Conservation (phyloP, 1,139 yeast genomes). For the Debaryomyces psychrophilus region DNA sequence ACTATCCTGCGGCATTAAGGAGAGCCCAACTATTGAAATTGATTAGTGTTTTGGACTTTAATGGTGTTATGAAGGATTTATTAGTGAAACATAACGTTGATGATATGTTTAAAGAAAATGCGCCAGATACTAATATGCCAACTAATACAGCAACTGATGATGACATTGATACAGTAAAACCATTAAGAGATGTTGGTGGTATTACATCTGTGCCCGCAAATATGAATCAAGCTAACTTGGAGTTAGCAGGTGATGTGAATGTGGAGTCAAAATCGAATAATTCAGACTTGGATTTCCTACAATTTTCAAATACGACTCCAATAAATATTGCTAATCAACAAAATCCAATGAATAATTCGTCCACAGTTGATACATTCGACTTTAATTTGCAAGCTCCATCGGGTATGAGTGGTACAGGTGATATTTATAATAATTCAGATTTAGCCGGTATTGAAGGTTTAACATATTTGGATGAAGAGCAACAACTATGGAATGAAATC, state of each 20-base stretch:
- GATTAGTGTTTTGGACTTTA: constrained; percentile 66
- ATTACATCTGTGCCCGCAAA: background rate
- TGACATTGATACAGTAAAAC: background rate
- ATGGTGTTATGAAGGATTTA: constrained; percentile 62
- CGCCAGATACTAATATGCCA: background rate
- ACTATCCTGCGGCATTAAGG: constrained; percentile 76
- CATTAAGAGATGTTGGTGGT: background rate
- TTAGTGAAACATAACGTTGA: constrained; percentile 62
- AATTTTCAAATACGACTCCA: constrained; percentile 18
- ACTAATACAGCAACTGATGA: background rate
- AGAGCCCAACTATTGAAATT: constrained; percentile 71
- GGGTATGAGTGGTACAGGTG: constrained; percentile 21
- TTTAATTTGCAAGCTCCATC: constrained; percentile 23
- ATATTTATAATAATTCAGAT: constrained; percentile 38
- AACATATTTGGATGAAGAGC: constrained; percentile 53
- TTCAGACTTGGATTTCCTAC: constrained; percentile 27
- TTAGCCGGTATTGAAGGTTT: constrained; percentile 50
- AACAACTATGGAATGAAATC: constrained; percentile 73
- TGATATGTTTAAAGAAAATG: constrained; percentile 2
- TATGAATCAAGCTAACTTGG: background rate
- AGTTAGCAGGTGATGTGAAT: background rate
- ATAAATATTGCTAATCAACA: background rate
- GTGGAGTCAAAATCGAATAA: constrained; percentile 5
- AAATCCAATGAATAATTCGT: background rate
- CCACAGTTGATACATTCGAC: constrained; percentile 17